Conservation (phyloP, 768 basidiomycete species). For the Russula griseocarnosa region DNA sequence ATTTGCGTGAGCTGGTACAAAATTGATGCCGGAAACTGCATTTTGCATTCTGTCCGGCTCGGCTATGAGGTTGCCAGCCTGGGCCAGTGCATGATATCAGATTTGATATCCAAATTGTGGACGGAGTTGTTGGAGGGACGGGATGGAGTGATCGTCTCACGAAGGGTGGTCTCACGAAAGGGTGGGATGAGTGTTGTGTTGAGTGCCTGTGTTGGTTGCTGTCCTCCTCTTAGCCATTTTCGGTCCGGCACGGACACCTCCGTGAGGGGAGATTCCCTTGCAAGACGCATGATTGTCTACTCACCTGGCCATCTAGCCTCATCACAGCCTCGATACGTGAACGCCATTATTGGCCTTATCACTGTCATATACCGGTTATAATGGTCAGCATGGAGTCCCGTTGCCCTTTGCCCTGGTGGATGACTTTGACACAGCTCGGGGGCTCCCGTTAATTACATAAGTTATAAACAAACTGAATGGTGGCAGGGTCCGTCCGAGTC, state of each 20-base stretch:
- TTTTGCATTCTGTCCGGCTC: not conserved
- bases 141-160: conserved; percentile 5
- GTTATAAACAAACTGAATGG: not conserved
- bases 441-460: conserved; percentile 1
- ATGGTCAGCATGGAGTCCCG: too few relatives aligned
- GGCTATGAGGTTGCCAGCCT: not conserved
- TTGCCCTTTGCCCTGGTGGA: not conserved
- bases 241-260: conserved; percentile 4
- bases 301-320: not conserved
- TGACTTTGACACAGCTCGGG: not conserved
- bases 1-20: not conserved
- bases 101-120: not conserved
- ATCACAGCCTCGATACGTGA: not conserved
- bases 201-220: not conserved
- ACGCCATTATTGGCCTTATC: not conserved
- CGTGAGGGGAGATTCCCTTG: not conserved
- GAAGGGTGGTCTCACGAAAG: too few relatives aligned
- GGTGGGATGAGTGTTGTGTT: not conserved
- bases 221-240: not conserved
- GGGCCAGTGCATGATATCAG: not conserved
- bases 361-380: not conserved
- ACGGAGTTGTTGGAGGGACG: not conserved
- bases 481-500: too few relatives aligned
- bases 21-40: not conserved
- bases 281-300: not conserved